A percentile compares a stretch with the other conserved stretches of the same genome.
Conservation (phyloP, 352 stramenopile species). For the Phytophthora quininea region DNA sequence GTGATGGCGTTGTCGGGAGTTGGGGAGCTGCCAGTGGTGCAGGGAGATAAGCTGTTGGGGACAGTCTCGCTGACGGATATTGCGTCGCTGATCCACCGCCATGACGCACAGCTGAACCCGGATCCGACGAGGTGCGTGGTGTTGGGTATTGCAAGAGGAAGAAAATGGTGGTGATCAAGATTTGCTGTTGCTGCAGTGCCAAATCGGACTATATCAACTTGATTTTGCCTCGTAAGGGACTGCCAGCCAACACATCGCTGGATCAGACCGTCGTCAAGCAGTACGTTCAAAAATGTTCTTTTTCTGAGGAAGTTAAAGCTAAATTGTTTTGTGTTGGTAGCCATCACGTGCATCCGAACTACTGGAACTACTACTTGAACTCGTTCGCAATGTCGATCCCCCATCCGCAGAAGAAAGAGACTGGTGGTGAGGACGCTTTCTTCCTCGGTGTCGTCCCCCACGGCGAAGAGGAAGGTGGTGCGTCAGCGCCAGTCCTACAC, state of each 20-base stretch:
- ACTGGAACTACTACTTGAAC: slow-evolving; percentile 71
- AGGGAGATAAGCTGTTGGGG: slow-evolving; percentile 71
- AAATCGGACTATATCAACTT: slow-evolving; percentile 92
- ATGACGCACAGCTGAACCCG: slow-evolving; percentile 56
- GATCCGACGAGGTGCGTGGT: slow-evolving; percentile 50
- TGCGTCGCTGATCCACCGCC: slow-evolving; percentile 71
- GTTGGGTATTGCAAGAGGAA: neutral
- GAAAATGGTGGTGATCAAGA: slow-evolving; percentile 2
- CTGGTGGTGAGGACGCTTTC: slow-evolving; percentile 92
- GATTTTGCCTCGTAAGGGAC: slow-evolving; percentile 79
- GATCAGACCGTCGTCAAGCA: slow-evolving; percentile 44
- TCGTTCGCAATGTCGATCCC: slow-evolving; percentile 81
- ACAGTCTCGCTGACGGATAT: slow-evolving; percentile 85
- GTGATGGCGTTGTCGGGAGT: slow-evolving; percentile 79
- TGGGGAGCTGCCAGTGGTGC: slow-evolving; percentile 69
- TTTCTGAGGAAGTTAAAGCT: neutral
- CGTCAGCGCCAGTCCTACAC: slow-evolving; percentile 18
- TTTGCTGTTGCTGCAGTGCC: slow-evolving; percentile 47
- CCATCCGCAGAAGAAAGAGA: slow-evolving; percentile 74
- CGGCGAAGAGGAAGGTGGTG: slow-evolving; percentile 48
- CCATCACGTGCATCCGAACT: slow-evolving; percentile 36
- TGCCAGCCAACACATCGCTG: slow-evolving; percentile 76
- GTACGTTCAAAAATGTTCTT: slow-evolving; percentile 22
- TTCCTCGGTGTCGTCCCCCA: slow-evolving; percentile 86
- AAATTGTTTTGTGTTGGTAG: slow-evolving; percentile 21